Evolutionary conservation across 306 rosid genomes (phyloP), one percentile per base, ranked within the genome.

Genomic region (Bauhinia variegata): DNA sequence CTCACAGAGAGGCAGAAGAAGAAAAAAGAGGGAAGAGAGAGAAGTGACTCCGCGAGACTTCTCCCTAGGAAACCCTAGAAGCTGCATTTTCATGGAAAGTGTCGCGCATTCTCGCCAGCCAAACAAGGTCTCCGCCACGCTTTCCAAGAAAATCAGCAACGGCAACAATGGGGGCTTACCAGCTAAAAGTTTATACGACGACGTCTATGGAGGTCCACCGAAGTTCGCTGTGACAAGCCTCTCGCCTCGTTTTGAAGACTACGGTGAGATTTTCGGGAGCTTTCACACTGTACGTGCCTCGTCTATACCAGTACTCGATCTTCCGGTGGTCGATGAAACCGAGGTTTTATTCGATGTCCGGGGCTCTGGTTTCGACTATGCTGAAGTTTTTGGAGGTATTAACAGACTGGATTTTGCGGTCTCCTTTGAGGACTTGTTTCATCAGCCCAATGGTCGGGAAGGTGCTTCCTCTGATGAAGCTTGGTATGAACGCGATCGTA

Each of bases 241-340:
- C 67, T 89, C 96, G 5, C 98, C 98, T 5, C 89, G 98, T 13
- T 68, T 81, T 38, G 98, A 92, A 76, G 98, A 92, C 87, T 92
- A 92, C 74, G 38, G 92, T 47, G 98, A 89, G 89, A 92, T 92
- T 79, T 92, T 92, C 48, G 78, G 92, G 5, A 72, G 83, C 78
- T 89, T 92, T 60, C 89, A 86, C 67, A 73, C 86, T 8, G 74
- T 84, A 9, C 98, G 93, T 67, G 87, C 92, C 17, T 82, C 96
- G 15, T 84, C 95, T 74, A 92, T 92, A 70, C 98, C 98, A 68
- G 88, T 85, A 17, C 67, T 92, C 71, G 93, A 92, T 78, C 89
- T 92, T 79, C 96, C 98, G 17, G 73, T 72, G 60, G 83, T 79
- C 54, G 89, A 92, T 41, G 88, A 76, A 32, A 67, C 68, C 56